Evolutionary conservation across 2,329 filamentous ascomycete species (phyloP).

Genomic region (Scopulariopsis brevicaulis): DNA sequence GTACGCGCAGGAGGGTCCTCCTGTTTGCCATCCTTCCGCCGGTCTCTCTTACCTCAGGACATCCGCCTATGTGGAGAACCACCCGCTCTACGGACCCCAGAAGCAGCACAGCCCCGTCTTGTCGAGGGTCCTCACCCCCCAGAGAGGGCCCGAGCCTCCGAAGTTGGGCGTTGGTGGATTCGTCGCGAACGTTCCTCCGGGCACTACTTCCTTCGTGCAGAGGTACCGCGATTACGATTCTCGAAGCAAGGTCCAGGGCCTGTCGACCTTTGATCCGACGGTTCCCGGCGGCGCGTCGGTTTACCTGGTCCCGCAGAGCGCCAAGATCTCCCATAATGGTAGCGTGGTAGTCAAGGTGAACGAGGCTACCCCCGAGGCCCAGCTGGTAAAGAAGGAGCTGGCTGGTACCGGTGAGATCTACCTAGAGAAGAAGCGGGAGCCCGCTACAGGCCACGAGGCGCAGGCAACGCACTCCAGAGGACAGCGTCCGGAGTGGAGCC

Average conservation of each 20-base stretch:
- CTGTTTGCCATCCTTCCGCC: slow-evolving; percentile 48
- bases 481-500: background rate
- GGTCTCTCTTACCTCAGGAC: slow-evolving; percentile 52
- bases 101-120: slow-evolving; percentile 32
- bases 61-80: slow-evolving; percentile 41
- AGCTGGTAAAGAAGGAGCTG: slow-evolving; percentile 34
- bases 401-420: slow-evolving; percentile 22
- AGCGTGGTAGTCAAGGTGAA: slow-evolving; percentile 31
- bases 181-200: slow-evolving; percentile 27
- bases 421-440: slow-evolving; percentile 8
- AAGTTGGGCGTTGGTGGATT: slow-evolving; percentile 46
- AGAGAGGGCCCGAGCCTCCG: slow-evolving; percentile 18
- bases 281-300: slow-evolving; percentile 42
- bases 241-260: slow-evolving; percentile 3
- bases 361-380: slow-evolving; percentile 24
- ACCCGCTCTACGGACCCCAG: slow-evolving; percentile 50
- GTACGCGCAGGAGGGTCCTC: slow-evolving; percentile 43
- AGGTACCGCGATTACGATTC: slow-evolving; percentile 8
- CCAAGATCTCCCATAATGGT: slow-evolving; percentile 36
- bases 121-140: slow-evolving; percentile 38
- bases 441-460: background rate
- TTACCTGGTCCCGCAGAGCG: slow-evolving; percentile 32
- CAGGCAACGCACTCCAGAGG: background rate
- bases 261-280: slow-evolving; percentile 27
- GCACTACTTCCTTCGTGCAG: slow-evolving; percentile 29